phyloP scores from a whole-genome alignment of 192 early-diverging fungal species.

The Coemansia sp. region DNA sequence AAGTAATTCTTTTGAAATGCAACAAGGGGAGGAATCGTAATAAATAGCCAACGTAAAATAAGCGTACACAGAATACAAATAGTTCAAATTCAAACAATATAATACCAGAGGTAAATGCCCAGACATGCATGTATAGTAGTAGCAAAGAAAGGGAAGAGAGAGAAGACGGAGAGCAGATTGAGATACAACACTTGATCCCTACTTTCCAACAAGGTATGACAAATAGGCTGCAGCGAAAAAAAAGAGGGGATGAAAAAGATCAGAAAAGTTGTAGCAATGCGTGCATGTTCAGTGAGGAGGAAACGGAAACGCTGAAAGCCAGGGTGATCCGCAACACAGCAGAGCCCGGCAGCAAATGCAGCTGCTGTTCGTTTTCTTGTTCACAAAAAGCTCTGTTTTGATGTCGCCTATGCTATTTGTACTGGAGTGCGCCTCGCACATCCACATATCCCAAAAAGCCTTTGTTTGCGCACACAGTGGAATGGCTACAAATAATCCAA shows the following conservation, averaged over 20 bases:
- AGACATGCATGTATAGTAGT: neutral
- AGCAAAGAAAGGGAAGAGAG: neutral
- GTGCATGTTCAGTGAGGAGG: neutral
- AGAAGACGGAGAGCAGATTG: no score
- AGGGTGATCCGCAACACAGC: conserved; percentile 3
- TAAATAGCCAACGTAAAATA: neutral
- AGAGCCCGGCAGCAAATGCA: neutral
- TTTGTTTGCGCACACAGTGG: neutral
- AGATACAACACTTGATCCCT: no score
- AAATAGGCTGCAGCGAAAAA: no score
- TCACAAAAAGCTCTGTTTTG: neutral
- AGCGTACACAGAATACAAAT: neutral
- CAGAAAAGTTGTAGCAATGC: neutral
- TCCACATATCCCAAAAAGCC: neutral
- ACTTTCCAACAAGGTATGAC: no score
- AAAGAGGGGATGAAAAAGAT: no score
- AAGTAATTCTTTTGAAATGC: neutral
- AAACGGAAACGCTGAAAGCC: neutral
- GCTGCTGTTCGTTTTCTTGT: neutral
- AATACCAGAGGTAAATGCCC: neutral
- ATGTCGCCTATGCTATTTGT: neutral
- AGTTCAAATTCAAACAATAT: neutral
- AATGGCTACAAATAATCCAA: neutral
- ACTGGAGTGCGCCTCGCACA: conserved; percentile 1
- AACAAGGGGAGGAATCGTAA: neutral